Base-by-base conservation (phyloP, 768 basidiomycete genomes). In the Hericium erinaceus region DNA sequence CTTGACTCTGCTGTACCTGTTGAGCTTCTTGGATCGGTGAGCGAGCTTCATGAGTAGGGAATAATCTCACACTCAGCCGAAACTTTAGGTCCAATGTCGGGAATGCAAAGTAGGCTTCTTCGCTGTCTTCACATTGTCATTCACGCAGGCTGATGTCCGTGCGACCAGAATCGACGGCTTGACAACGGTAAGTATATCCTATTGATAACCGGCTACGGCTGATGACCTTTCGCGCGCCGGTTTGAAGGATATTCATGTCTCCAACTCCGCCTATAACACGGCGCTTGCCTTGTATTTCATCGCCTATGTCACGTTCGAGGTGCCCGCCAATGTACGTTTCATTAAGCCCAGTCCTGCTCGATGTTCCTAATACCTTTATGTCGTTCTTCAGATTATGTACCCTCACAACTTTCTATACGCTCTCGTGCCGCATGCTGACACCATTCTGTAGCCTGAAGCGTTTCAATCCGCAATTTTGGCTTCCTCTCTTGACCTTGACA, bases 211-310 rank as follows among this genome's bases (percentile, higher is more conserved):
- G 18, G 13, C 28, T 22, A 7, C 26, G 12, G 4, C 26, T 33
- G 5, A 53, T 48, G 48, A 22, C 22, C 24, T 38, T 24, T 15
- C 39, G 39, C 20, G 13, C n/a, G 28, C 28, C 28, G 28, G 28
- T 28, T 48, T 10, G 26, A 59, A 82, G 81, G 81, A 83, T 58
- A 69, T 83, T n/a, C 57, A 77, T 38, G 65, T 83, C 18, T 70
- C 77, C 16, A 66, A 75, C 5, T 67, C 80, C 0, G 77, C 74
- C 52, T 84, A 83, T 65, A 84, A 83, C 62, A 81, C 79, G 0
- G 72, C 79, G 2, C 67, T 86, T 16, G 80, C 81, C 0, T 61
- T 85, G 2, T 85, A 82, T 66, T 85, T 84, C 57, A 70, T 83
- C 3, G 78, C 80, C 52, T 85, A 84, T 61, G 74, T 82, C 15